These are phyloP conservation scores for Ilyonectria destructans DNA, from an alignment of 2,329 filamentous ascomycete genomes.

Conservation along the genomic window DNA sequence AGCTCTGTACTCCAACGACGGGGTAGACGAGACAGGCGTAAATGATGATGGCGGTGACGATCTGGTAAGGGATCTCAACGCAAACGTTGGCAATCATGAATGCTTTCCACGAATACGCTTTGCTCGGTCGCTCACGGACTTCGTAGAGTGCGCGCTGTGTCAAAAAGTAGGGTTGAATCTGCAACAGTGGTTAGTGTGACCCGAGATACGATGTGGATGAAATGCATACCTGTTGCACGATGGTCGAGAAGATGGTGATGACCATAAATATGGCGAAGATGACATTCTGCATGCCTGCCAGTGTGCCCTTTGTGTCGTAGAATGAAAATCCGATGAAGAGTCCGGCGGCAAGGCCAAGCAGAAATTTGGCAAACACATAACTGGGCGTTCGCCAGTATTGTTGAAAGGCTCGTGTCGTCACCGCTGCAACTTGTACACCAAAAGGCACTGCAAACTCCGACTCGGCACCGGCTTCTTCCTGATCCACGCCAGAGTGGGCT, in stretches of 20 bases:
- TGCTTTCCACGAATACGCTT: constrained; percentile 82
- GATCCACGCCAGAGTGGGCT: constrained; percentile 29
- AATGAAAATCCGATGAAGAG: constrained; percentile 86
- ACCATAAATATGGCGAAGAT: constrained; percentile 85
- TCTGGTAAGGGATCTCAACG: constrained; percentile 81
- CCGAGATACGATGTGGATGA: neutral
- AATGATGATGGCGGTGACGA: constrained; percentile 74
- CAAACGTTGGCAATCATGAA: constrained; percentile 81
- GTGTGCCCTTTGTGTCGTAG: constrained; percentile 68
- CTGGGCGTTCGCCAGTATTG: constrained; percentile 88
- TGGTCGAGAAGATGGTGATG: constrained; percentile 80
- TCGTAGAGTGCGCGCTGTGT: constrained; percentile 84
- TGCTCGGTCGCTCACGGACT: constrained; percentile 81
- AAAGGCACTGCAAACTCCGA: constrained; percentile 80
- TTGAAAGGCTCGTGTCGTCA: constrained; percentile 76
- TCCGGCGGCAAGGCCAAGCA: constrained; percentile 72
- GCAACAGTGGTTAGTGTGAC: constrained; percentile 12
- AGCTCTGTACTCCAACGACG: constrained; percentile 63
- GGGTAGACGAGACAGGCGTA: constrained; percentile 81
- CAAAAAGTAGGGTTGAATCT: constrained; percentile 84
- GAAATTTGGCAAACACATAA: constrained; percentile 83
- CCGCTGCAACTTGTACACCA: constrained; percentile 69
- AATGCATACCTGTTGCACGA: constrained; percentile 72
- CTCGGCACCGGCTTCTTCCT: constrained; percentile 43
- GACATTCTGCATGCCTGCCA: constrained; percentile 82